Evolutionary conservation across 495 filamentous ascomycete genomes (phyloP).

Genomic region (Aspergillus kassunensis): DNA sequence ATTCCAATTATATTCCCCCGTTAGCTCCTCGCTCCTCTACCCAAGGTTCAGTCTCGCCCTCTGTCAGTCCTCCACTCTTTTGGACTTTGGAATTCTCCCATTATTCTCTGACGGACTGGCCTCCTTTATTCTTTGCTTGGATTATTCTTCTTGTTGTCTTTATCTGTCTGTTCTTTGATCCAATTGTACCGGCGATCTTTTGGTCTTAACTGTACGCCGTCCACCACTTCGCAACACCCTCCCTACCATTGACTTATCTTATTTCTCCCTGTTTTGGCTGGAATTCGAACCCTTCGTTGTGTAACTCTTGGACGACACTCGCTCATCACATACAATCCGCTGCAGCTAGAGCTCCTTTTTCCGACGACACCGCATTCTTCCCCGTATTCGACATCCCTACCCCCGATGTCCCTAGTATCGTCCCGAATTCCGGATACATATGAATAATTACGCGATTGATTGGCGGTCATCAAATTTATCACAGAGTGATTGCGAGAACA

Average conservation of each 20-base stretch:
- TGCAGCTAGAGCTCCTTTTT: constrained; percentile 11
- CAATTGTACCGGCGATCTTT: not conserved
- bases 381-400: not conserved
- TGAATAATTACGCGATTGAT: not conserved
- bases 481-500: constrained; percentile 1
- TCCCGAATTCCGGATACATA: constrained; percentile 20
- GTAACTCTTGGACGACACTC: constrained; percentile 1
- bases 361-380: constrained; percentile 6
- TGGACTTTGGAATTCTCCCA: constrained; percentile 13
- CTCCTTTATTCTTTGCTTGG: constrained; percentile 21
- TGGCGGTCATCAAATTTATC: not conserved
- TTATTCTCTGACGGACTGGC: constrained; percentile 4
- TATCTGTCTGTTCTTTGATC: not conserved
- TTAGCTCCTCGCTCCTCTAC: not conserved
- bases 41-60: constrained; percentile 7
- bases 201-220: constrained; percentile 4
- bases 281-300: constrained; percentile 1
- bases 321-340: constrained; percentile 11
- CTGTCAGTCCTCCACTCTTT: constrained; percentile 27
- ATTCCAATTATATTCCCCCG: no score
- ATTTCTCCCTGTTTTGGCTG: constrained; percentile 4
- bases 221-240: constrained; percentile 3
- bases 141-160: constrained; percentile 1
- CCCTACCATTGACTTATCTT: constrained; percentile 4
- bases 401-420: constrained; percentile 12